Base-by-base conservation (phyloP, 108 stramenopile genomes). In the Cyclotella cryptica region DNA sequence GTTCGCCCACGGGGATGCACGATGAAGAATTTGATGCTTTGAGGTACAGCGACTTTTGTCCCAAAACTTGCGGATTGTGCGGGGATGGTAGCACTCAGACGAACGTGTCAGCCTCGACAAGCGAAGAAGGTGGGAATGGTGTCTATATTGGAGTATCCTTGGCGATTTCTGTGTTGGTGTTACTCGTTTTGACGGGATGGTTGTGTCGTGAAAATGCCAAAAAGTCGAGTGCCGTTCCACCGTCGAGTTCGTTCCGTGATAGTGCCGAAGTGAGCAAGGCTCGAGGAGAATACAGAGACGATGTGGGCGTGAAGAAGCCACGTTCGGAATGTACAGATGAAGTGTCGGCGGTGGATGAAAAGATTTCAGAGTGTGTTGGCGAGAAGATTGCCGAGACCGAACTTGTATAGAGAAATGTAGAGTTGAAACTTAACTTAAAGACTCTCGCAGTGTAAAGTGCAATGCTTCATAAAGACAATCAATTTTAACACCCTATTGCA, bases 31-130 rank as follows among this genome's bases (percentile, higher is more conserved):
- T 57, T 24, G 24, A 57, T 57, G n/a, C 55, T 1, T 22, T 57
- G n/a, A 21, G 55, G 8, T 57, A 57, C 55, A 57, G 55, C 24
- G 55, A 57, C 24, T 57, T 57, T 57, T 57, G 55, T 26, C 55
- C 55, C 21, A 26, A 57, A 26, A 57, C 55, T 57, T 57, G 55
- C 24, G 55, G 55, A 2, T 12, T 57, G 55, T 57, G 55, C 22
- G 21, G 35, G 2, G 6, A 35, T 6, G 6, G 6, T 6, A 35
- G 35, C 35, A n/a, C n/a, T n/a, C 35, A 35, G 6, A 35, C 55
- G 19, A 24, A 57, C 1, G n/a, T 57, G 24, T 7, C 55, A 3
- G 55, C 55, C 4, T 57, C 55, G 12, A 57, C 12, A 2, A 24
- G n/a, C 12, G 24, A 3, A 26, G 55, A 3, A 12, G 55, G 24